These are phyloP conservation scores for Botryotinia convoluta DNA, from an alignment of 2,329 filamentous ascomycete genomes.

Conservation along the genomic window DNA sequence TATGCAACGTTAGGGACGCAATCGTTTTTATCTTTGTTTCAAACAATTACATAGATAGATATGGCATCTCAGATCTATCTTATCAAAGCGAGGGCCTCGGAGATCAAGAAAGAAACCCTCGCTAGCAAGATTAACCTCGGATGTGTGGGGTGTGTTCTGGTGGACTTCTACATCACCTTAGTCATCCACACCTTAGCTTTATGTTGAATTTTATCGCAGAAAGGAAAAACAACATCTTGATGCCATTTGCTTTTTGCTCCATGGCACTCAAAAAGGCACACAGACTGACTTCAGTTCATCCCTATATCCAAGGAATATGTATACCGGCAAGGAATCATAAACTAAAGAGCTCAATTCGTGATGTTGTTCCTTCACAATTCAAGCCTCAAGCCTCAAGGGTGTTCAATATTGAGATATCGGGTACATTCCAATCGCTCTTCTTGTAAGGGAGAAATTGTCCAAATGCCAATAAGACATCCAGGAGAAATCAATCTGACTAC, in stretches of 20 bases:
- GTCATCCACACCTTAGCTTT: neutral
- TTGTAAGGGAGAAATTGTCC: neutral
- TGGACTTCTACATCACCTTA: too few relatives aligned
- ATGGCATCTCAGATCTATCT: too few relatives aligned
- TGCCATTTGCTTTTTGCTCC: neutral
- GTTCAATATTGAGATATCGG: neutral
- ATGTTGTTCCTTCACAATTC: neutral
- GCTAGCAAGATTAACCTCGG: too few relatives aligned
- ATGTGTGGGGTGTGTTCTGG: too few relatives aligned
- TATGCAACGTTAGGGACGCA: too few relatives aligned
- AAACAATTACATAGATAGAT: too few relatives aligned
- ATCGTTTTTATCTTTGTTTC: too few relatives aligned
- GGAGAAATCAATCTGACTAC: neutral
- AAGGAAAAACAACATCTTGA: neutral
- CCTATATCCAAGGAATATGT: neutral
- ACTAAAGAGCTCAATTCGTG: too few relatives aligned
- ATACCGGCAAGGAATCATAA: neutral
- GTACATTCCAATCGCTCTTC: neutral
- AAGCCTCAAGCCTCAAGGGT: neutral
- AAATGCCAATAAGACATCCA: conserved; percentile 5
- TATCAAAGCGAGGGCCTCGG: too few relatives aligned
- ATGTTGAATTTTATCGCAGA: neutral
- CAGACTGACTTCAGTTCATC: neutral
- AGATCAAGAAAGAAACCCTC: too few relatives aligned
- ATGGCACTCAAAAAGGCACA: neutral